Conservation (phyloP, 2,329 filamentous ascomycete species). For the Incumbomyces delicatus region DNA sequence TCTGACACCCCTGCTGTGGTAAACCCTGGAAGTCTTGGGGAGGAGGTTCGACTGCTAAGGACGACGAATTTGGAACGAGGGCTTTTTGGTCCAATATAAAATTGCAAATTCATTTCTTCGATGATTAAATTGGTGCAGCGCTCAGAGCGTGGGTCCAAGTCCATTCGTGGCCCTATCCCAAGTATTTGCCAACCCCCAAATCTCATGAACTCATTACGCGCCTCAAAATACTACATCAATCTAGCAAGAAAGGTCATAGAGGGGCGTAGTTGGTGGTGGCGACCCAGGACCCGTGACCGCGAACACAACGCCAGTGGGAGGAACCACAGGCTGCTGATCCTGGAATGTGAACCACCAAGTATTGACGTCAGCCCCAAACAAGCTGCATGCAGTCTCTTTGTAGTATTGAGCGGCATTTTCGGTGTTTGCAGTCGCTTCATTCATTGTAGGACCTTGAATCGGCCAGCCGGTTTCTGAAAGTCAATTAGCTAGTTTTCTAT, state of each 20-base stretch:
- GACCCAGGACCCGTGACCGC: slow-evolving; percentile 27
- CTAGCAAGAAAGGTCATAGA: slow-evolving; percentile 30
- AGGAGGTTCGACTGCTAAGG: too few species aligned
- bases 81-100: too few species aligned
- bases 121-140: too few species aligned
- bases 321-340: slow-evolving; percentile 19
- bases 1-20: too few species aligned
- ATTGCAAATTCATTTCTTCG: too few species aligned
- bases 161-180: too few species aligned
- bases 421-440: slow-evolving; percentile 45
- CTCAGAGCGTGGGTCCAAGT: too few species aligned
- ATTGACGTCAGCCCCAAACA: slow-evolving; percentile 30
- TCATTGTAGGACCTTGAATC: slow-evolving; percentile 43
- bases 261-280: slow-evolving; percentile 26
- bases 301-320: slow-evolving; percentile 21
- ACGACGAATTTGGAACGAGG: too few species aligned
- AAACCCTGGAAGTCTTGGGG: too few species aligned
- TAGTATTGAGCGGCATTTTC: slow-evolving; percentile 56
- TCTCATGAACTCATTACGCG: background rate
- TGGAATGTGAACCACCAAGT: slow-evolving; percentile 37
- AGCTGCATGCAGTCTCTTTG: slow-evolving; percentile 50
- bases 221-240: background rate
- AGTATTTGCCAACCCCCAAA: too few species aligned
- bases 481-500: too few species aligned
- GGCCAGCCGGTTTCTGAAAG: slow-evolving; percentile 55